Conservation (phyloP, 805 yeast genomes). For the Tanozyma kutaoensis region DNA sequence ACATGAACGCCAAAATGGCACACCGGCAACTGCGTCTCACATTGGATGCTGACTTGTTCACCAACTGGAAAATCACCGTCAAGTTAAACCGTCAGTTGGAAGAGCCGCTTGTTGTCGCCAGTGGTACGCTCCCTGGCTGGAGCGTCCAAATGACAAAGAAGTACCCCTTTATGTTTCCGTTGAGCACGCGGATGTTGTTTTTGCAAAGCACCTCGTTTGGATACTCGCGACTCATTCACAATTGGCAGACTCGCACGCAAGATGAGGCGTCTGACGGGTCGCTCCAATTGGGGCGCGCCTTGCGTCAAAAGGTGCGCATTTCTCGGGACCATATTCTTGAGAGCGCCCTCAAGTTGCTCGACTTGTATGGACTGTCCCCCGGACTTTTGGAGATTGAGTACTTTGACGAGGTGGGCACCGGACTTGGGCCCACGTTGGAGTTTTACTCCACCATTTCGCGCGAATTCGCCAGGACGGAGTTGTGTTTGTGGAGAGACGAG, state of each 20-base stretch:
- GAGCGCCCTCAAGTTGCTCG: slow-evolving; percentile 70
- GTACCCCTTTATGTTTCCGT: slow-evolving; percentile 74
- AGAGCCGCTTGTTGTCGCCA: slow-evolving; percentile 77
- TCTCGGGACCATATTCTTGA: slow-evolving; percentile 57
- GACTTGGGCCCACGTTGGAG: slow-evolving; percentile 91
- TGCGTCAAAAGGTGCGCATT: slow-evolving; percentile 63
- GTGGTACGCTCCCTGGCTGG: slow-evolving; percentile 84
- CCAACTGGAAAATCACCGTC: slow-evolving; percentile 74
- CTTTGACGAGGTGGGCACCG: slow-evolving; percentile 88
- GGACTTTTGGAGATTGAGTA: slow-evolving; percentile 79
- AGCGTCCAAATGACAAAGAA: slow-evolving; percentile 55
- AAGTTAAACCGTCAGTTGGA: slow-evolving; percentile 79
- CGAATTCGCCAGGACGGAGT: slow-evolving; percentile 46
- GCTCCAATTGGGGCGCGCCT: too few species aligned
- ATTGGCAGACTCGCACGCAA: slow-evolving; percentile 39
- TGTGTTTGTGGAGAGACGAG: slow-evolving; percentile 57
- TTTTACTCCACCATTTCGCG: slow-evolving; percentile 74
- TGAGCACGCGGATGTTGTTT: slow-evolving; percentile 66
- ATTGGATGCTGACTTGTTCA: slow-evolving; percentile 24
- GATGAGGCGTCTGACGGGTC: too few species aligned
- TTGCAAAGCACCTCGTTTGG: slow-evolving; percentile 87
- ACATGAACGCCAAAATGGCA: slow-evolving; percentile 13
- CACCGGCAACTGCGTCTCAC: background rate
- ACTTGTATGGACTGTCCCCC: slow-evolving; percentile 65
- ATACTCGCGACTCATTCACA: slow-evolving; percentile 64